phyloP scores from a whole-genome alignment of 192 early-diverging fungal species.

The Mycoemilia scoparia region DNA sequence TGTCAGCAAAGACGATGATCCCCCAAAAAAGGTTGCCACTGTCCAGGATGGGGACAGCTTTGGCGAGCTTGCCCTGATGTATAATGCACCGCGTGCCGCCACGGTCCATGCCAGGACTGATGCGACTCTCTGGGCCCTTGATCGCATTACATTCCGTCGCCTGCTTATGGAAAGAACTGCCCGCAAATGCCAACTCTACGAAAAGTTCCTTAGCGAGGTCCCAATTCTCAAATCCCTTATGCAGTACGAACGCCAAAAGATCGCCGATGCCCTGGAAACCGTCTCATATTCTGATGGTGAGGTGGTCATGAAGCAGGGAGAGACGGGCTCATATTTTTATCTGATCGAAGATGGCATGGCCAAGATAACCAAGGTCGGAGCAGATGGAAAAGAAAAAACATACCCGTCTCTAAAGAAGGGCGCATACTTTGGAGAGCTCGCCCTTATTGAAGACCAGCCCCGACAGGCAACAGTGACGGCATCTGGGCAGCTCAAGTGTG shows the following conservation, averaged over 20 bases:
- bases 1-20: conserved; percentile 44
- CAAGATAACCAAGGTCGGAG: conserved; percentile 58
- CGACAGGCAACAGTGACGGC: conserved; percentile 79
- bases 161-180: conserved; percentile 97
- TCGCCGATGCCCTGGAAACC: conserved; percentile 94
- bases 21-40: conserved; percentile 52
- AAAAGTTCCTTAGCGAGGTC: conserved; percentile 86
- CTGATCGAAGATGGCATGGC: conserved; percentile 89
- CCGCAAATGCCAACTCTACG: conserved; percentile 89
- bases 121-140: conserved; percentile 85
- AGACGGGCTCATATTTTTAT: conserved; percentile 84
- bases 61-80: conserved; percentile 98
- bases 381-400: conserved; percentile 57
- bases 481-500: conserved; percentile 80
- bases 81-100: conserved; percentile 94
- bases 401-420: conserved; percentile 58
- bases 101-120: conserved; percentile 77
- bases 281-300: conserved; percentile 69
- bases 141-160: conserved; percentile 90
- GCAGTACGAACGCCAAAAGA: conserved; percentile 95
- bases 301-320: conserved; percentile 78
- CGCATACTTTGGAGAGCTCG: conserved; percentile 96
- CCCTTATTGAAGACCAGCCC: conserved; percentile 84
- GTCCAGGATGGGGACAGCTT: conserved; percentile 80
- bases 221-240: conserved; percentile 73